Evolutionary conservation across 2,329 filamentous ascomycete genomes (phyloP), one percentile per base, ranked within the genome.

Genomic region (Aspergillus udagawae): DNA sequence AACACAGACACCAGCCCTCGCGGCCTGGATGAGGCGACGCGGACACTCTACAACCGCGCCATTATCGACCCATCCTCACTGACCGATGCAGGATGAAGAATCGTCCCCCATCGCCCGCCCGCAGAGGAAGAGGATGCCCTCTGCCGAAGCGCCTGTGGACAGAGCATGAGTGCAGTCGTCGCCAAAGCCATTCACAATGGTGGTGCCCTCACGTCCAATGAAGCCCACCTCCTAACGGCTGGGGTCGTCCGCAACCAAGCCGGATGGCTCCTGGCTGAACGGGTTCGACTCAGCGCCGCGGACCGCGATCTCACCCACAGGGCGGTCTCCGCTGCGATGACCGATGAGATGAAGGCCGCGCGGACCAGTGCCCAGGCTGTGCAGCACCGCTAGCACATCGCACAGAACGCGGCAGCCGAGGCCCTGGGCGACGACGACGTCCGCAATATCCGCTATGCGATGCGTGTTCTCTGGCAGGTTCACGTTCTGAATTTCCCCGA

Each of bases 81-180:
- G 49, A 63, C 60, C 23, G 61, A 63, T 52, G 20, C 51, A 53
- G 57, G 62, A 60, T 49, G 57, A 44, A 38, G 53, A 60, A 38
- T 49, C 27, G 56, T 63, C 28, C 57, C 58, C 45, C 44, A 54
- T 48, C 61, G 60, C 35, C 51, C 44, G 8, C 55, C 52, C 35
- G 14, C 48, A 51, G 57, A 53, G 20, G 57, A 61, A 51, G 60
- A 62, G 54, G 50, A 60, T 42, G 45, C 28, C 5, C 60, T 62
- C 21, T 60, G 53, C 49, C 61, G 29, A 57, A 51, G 56, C 42
- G 54, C 56, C 41, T 62, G 58, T 38, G 56, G 58, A 23, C 41
- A 55, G 29, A 45, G 23, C 41, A 60, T 60, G 56, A 49, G 23
- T 29, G 56, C 61, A 48, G 56, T 61, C 12, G 32, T 61, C 12